Percentiles rank a stretch among this genome's conserved stretches.
phyloP scores from a whole-genome alignment of 1,284 basidiomycete genomes.

The Rhodotorula mucilaginosa region DNA sequence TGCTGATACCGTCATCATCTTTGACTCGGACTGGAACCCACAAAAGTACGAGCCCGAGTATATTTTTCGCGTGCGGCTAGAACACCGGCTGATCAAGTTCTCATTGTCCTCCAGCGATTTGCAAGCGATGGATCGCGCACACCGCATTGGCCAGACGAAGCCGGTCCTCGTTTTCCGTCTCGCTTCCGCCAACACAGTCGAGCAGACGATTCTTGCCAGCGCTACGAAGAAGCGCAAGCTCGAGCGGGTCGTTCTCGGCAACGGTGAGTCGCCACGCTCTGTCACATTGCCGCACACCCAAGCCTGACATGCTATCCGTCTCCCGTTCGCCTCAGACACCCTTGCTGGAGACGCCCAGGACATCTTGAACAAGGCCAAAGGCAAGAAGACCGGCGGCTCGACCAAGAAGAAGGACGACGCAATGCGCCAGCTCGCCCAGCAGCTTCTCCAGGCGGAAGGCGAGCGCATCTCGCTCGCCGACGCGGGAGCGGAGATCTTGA shows the following conservation, averaged over 20 bases:
- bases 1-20: conserved; percentile 62
- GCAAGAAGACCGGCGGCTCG: neutral
- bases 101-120: conserved; percentile 68
- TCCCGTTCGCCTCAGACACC: neutral
- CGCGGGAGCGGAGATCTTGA: conserved; percentile 24
- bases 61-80: neutral
- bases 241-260: conserved; percentile 37
- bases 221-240: conserved; percentile 38
- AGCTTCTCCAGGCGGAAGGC: conserved; percentile 22
- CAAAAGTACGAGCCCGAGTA: neutral
- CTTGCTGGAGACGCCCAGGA: conserved; percentile 18
- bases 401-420: conserved; percentile 1
- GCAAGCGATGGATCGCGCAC: conserved; percentile 92
- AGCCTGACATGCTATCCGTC: too few relatives aligned
- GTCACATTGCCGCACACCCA: too few relatives aligned
- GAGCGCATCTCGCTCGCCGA: conserved; percentile 25
- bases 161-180: conserved; percentile 39
- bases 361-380: conserved; percentile 20
- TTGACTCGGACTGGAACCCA: conserved; percentile 34
- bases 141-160: conserved; percentile 73
- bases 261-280: neutral
- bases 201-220: conserved; percentile 29
- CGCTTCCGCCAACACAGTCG: conserved; percentile 33
- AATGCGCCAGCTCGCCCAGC: conserved; percentile 10
- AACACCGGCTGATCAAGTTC: too few relatives aligned